Base-by-base conservation (phyloP, 331 rosid genomes). In the Phaseolus coccineus region DNA sequence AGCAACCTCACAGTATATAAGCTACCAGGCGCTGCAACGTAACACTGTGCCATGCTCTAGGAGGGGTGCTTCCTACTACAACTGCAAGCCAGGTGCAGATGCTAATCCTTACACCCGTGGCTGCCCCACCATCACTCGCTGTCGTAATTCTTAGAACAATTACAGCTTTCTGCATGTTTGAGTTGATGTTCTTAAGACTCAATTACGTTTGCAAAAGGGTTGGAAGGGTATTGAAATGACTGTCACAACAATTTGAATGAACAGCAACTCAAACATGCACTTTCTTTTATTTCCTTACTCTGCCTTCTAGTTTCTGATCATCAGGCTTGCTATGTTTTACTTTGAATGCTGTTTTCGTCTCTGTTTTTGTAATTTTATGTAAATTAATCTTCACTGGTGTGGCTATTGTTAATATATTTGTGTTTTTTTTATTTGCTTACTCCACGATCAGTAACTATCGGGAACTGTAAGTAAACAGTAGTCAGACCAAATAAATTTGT, bases 21-120 rank as follows among this genome's bases (percentile, higher is more conserved):
- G 99, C 89, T 96, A 96, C 77, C 77, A 64, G 47, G 92, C 96
- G 3, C 90, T 95, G 85, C 92, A 90, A 88, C 69, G 92, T 13
- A 91, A 95, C 93, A 87, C 87, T 0, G 97, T 95, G 71, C 99
- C 99, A 13, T 96, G 99, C 81, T 91, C 98, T 37, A 82, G 27
- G 4, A 87, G 89, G 53, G 99, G 99, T 61, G 92, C 99, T 0
- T 93, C 98, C 48, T 96, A 96, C 85, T 96, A 96, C 88, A 96
- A 96, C 80, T 96, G 99, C 81, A 24, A 69, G 68, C 35, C 89
- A 4, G 99, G 96, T 40, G 91, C 97, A 0, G 67, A 88, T 24
- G 94, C 94, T n/a, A 95, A 93, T 85, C 98, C 99, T 52, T 95
- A 95, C 82, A 59, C 1, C 71, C 97, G 96, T 25, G 97, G 91